phyloP scores from a whole-genome alignment of 305 asterid species.

The Solanum hybrid region DNA sequence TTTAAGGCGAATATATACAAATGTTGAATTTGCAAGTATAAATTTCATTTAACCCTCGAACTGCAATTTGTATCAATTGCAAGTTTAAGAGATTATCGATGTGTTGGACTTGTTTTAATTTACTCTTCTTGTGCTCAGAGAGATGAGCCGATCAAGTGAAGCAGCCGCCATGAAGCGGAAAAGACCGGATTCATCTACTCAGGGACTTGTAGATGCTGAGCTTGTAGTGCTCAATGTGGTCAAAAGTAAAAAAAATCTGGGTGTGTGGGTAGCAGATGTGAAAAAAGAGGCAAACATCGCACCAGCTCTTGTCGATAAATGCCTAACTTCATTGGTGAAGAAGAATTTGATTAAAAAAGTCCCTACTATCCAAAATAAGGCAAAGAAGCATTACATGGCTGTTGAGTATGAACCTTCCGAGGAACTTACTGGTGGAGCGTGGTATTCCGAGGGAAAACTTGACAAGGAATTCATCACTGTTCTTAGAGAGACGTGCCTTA shows the following conservation, averaged over 20 bases:
- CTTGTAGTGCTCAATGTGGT: conserved; percentile 34
- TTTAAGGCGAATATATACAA: not conserved
- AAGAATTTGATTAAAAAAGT: conserved; percentile 43
- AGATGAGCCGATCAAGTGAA: conserved; percentile 26
- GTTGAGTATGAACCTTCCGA: conserved; percentile 53
- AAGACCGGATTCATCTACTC: conserved; percentile 28
- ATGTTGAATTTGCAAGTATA: not conserved
- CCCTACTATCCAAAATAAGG: conserved; percentile 38
- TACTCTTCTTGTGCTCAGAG: not conserved
- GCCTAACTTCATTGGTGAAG: conserved; percentile 25
- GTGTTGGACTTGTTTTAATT: not conserved
- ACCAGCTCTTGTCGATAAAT: conserved; percentile 25
- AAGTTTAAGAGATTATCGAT: not conserved
- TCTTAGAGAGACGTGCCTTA: conserved; percentile 24
- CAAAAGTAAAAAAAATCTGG: conserved; percentile 28
- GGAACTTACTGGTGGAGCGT: conserved; percentile 50
- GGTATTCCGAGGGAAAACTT: conserved; percentile 43
- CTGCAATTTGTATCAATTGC: not conserved
- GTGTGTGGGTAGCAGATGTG: conserved; percentile 36
- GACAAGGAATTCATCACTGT: conserved; percentile 27
- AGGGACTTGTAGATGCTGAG: conserved; percentile 28
- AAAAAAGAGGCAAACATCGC: conserved; percentile 30
- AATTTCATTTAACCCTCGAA: not conserved
- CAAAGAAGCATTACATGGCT: conserved; percentile 39
- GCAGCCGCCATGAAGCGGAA: conserved; percentile 28